Conservation (phyloP, 345 rosid genomes). For the Psidium friedrichsthalianum region DNA sequence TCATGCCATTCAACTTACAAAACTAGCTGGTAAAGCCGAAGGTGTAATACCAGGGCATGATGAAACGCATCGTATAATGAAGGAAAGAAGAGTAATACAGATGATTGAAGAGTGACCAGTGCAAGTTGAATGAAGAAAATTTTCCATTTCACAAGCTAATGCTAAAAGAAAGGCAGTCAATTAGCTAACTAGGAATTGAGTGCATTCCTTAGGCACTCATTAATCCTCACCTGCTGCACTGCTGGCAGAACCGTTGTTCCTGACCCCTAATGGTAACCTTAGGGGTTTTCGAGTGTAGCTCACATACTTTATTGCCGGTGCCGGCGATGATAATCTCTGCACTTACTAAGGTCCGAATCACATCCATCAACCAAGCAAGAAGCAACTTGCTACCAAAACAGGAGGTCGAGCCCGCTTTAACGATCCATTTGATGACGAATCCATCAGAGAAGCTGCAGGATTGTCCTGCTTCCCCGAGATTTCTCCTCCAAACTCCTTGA, state of each 20-base stretch:
- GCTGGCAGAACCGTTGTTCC: conserved; percentile 74
- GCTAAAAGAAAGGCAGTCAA: background rate
- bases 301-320: conserved; percentile 85
- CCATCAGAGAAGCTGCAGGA: conserved; percentile 26
- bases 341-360: conserved; percentile 48
- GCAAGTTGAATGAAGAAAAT: background rate
- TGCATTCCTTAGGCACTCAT: background rate
- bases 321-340: conserved; percentile 65
- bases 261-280: conserved; percentile 44
- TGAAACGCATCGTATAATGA: background rate
- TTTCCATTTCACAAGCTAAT: background rate
- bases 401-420: conserved; percentile 38
- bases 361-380: conserved; percentile 78
- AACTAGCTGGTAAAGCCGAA: background rate
- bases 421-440: conserved; percentile 33
- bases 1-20: background rate
- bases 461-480: background rate
- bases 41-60: background rate
- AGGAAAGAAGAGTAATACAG: background rate
- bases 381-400: conserved; percentile 21
- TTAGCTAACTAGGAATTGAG: background rate
- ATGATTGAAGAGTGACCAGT: background rate
- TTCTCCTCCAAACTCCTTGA: conserved; percentile 10
- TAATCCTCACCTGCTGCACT: conserved; percentile 56
- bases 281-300: conserved; percentile 54